A percentile compares a stretch with the other conserved stretches of the same genome.
Conservation (phyloP, 2,329 filamentous ascomycete genomes). For the Colletotrichum simmondsii region DNA sequence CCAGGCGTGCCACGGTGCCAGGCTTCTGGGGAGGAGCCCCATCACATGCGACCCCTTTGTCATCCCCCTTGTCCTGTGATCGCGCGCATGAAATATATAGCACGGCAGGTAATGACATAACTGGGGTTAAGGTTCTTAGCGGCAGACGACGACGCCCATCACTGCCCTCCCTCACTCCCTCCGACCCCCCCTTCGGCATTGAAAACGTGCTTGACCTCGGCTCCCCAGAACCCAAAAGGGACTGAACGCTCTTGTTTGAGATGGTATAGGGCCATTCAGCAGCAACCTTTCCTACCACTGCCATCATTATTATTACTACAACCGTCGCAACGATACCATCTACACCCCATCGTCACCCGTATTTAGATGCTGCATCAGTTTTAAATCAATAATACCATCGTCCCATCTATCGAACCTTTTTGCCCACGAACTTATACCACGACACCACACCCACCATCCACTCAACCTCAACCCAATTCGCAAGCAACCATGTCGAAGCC, state of each 20-base stretch:
- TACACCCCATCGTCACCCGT: neutral
- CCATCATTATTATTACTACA: neutral
- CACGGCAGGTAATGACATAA: slow-evolving; percentile 28
- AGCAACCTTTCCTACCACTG: neutral
- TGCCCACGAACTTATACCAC: neutral
- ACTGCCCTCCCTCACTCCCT: neutral
- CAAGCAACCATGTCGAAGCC: slow-evolving; percentile 60
- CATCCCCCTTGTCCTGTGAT: slow-evolving; percentile 28
- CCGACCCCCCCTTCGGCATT: slow-evolving; percentile 30
- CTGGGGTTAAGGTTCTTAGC: slow-evolving; percentile 34
- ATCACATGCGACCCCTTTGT: slow-evolving; percentile 30
- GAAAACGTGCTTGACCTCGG: slow-evolving; percentile 33
- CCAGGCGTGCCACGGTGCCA: neutral
- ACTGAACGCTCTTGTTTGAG: slow-evolving; percentile 18
- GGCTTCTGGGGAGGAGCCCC: neutral
- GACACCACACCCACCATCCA: slow-evolving; percentile 2
- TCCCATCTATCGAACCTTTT: slow-evolving; percentile 30
- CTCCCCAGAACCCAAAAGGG: slow-evolving; percentile 17
- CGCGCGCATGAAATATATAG: slow-evolving; percentile 16
- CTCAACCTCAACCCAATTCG: neutral
- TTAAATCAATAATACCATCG: neutral
- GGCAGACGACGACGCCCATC: slow-evolving; percentile 10
- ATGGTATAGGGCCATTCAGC: slow-evolving; percentile 17
- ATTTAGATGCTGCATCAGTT: slow-evolving; percentile 26
- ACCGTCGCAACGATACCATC: slow-evolving; percentile 2